Percentiles rank a stretch among this genome's conserved stretches.
Evolutionary conservation across 306 rosid genomes (phyloP).

Genomic region (Astragalus membranaceus): DNA sequence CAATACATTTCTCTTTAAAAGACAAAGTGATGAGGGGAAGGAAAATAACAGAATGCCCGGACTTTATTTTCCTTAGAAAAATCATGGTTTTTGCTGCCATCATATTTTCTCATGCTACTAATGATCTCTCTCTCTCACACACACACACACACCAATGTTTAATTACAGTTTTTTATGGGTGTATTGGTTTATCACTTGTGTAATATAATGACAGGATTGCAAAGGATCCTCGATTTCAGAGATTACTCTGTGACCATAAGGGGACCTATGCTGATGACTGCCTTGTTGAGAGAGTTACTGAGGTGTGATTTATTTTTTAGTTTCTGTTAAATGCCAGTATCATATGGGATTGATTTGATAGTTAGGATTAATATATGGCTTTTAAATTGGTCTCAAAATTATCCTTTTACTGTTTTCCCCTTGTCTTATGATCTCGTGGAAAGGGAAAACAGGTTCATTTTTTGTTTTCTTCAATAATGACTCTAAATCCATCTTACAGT

Average conservation of each 20-base stretch:
- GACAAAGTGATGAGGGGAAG: background rate
- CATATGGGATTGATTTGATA: background rate
- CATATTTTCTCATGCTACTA: background rate
- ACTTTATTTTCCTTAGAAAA: background rate
- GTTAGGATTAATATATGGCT: background rate
- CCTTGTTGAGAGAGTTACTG: conserved; percentile 74
- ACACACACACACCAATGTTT: too few relatives aligned
- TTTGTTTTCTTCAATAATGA: too few relatives aligned
- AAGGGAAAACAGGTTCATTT: too few relatives aligned
- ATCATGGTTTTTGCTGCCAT: background rate
- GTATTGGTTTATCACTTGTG: background rate
- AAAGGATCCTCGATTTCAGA: conserved; percentile 89
- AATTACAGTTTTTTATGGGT: background rate
- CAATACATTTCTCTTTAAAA: background rate
- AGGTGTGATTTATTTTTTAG: conserved; percentile 35
- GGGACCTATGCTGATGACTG: conserved; percentile 98
- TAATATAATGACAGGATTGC: conserved; percentile 57
- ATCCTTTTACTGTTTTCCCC: too few relatives aligned
- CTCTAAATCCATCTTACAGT: too few relatives aligned
- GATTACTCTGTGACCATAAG: conserved; percentile 70
- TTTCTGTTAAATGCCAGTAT: background rate
- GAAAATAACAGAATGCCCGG: background rate
- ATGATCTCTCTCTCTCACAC: background rate
- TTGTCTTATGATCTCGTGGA: too few relatives aligned
- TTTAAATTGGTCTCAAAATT: background rate